A percentile compares a stretch with the other conserved stretches of the same genome.
Evolutionary conservation across 2,329 filamentous ascomycete species (phyloP).

Genomic region (Truncatella angustata): DNA sequence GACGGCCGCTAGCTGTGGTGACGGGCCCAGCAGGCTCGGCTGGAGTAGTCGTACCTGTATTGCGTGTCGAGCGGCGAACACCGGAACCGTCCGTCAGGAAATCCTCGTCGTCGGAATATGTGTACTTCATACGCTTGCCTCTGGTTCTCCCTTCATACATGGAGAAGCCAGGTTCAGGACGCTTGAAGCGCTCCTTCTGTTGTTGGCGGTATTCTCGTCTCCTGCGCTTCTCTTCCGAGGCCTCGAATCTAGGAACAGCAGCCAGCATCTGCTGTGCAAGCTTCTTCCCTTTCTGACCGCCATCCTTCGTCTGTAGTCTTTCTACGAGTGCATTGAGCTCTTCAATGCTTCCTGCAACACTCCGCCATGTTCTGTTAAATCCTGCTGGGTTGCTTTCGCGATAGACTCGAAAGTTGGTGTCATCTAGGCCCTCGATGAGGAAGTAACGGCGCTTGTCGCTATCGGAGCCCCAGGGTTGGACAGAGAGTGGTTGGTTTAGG

Average conservation of each 20-base stretch:
- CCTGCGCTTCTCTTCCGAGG: slow-evolving; percentile 92
- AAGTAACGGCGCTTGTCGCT: slow-evolving; percentile 92
- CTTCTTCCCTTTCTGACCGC: slow-evolving; percentile 75
- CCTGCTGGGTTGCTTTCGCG: slow-evolving; percentile 84
- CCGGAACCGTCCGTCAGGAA: slow-evolving; percentile 62
- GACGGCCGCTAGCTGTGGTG: slow-evolving; percentile 83
- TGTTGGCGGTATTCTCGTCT: slow-evolving; percentile 86
- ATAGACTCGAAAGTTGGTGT: slow-evolving; percentile 92
- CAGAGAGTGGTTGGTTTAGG: slow-evolving; percentile 80
- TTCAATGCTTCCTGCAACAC: slow-evolving; percentile 84
- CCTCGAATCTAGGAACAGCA: slow-evolving; percentile 87
- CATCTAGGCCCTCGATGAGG: slow-evolving; percentile 88
- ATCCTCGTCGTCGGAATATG: slow-evolving; percentile 85
- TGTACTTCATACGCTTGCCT: slow-evolving; percentile 95
- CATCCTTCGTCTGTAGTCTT: slow-evolving; percentile 74
- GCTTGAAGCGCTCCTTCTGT: slow-evolving; percentile 82
- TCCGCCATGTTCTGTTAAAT: slow-evolving; percentile 83
- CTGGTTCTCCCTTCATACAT: slow-evolving; percentile 94
- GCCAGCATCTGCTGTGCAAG: slow-evolving; percentile 74
- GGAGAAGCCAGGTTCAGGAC: slow-evolving; percentile 86
- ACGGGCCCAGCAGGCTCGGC: slow-evolving; percentile 61
- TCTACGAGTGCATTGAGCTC: slow-evolving; percentile 74
- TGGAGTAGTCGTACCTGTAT: slow-evolving; percentile 72
- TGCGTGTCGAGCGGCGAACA: slow-evolving; percentile 67
- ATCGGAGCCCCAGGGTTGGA: slow-evolving; percentile 88